phyloP scores from a whole-genome alignment of 345 rosid species.

The Camelina neglecta region DNA sequence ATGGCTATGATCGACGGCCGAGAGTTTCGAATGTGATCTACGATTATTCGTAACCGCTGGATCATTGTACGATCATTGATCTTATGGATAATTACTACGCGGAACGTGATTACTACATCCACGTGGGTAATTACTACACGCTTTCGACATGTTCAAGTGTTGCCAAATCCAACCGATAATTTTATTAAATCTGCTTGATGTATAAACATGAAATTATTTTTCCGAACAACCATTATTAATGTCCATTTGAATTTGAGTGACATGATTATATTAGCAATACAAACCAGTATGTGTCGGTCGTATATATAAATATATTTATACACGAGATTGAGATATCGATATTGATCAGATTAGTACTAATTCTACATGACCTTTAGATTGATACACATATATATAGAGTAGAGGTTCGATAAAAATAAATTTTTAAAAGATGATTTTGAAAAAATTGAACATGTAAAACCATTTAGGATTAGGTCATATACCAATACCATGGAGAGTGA shows the following conservation, averaged over 20 bases:
- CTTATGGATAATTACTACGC: not conserved
- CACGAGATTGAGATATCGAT: not conserved
- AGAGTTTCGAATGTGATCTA: conserved; percentile 1
- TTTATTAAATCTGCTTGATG: conserved; percentile 2
- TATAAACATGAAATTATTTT: not conserved
- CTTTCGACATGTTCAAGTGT: conserved; percentile 17
- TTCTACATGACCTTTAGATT: not conserved
- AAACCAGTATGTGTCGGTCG: not conserved
- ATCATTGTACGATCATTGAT: conserved; percentile 15
- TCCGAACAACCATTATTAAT: not conserved
- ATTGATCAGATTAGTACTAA: not conserved
- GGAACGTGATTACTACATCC: not conserved
- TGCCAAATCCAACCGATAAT: not conserved
- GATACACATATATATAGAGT: not conserved
- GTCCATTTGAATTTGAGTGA: not conserved
- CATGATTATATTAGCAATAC: not conserved
- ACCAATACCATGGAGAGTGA: conserved; percentile 10
- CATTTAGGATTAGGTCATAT: not conserved
- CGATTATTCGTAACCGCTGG: conserved; percentile 17
- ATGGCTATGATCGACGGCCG: conserved; percentile 29
- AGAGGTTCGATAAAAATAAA: not conserved
- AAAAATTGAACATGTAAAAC: not conserved
- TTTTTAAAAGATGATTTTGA: not conserved
- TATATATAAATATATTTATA: not conserved
- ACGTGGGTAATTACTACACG: not conserved